Conservation (phyloP, 257 asterid species). For the Catharanthus roseus region DNA sequence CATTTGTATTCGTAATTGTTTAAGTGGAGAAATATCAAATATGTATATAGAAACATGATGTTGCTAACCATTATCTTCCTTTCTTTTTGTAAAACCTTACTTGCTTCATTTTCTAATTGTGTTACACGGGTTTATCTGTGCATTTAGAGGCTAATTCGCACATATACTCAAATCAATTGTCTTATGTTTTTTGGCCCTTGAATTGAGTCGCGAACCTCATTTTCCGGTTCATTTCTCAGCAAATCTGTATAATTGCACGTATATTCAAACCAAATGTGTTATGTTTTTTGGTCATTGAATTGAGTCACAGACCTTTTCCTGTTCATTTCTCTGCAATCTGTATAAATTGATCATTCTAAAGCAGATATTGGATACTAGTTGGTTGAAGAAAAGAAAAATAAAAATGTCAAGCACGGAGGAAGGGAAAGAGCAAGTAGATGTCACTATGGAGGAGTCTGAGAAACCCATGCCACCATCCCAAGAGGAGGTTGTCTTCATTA, state of each 20-base stretch:
- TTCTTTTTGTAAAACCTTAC: neutral
- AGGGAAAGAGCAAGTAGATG: conserved; percentile 45
- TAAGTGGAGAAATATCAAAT: neutral
- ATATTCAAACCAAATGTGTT: neutral
- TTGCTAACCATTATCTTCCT: neutral
- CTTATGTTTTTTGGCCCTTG: no score
- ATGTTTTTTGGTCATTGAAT: neutral
- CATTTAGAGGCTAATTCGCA: no score
- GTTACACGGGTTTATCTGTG: no score
- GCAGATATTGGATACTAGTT: conserved; percentile 22
- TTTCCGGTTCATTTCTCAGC: no score
- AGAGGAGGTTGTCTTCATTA: conserved; percentile 51
- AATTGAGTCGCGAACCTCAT: no score
- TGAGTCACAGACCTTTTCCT: neutral
- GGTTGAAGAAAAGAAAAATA: conserved; percentile 16
- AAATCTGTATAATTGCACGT: neutral
- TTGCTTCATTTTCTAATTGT: no score
- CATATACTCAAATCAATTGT: no score
- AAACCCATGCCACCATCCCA: conserved; percentile 56
- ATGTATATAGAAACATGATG: neutral
- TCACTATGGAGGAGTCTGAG: conserved; percentile 45
- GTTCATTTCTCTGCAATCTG: neutral
- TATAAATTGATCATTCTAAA: neutral
- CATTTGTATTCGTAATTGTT: neutral
- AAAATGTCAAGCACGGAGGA: conserved; percentile 77